Evolutionary conservation across 2,329 filamentous ascomycete genomes (phyloP), one percentile per base, ranked within the genome.

Genomic region (Colletotrichum australisinense): DNA sequence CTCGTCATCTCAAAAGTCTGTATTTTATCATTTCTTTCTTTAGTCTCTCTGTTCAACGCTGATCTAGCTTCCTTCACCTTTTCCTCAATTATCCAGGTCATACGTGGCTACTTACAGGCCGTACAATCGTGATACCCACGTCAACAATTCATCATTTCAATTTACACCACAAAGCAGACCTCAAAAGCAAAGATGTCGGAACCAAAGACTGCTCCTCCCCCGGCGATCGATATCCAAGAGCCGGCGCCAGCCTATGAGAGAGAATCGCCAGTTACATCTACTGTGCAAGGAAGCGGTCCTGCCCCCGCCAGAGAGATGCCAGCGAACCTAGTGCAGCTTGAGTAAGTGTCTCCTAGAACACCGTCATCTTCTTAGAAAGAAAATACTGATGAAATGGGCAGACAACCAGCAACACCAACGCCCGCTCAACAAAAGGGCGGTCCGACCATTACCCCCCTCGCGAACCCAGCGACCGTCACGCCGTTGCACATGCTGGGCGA

Each of bases 401-500:
- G 63, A 30, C 35, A 35, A 24, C 8, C 19, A 11, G 28, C 32
- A 14, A 28, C 42, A 24, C 16, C 64, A 32, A 19, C 35, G 7
- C 22, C 26, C 4, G 26, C 24, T 8, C 26, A n/a, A 19, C 22
- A 60, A 16, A 53, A 67, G 56, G 55, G 38, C 9, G 5, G 46
- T 5, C 64, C 38, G 28, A 59, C 42, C 16, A 9, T 35, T 12
- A 35, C 55, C 2, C 53, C 35, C 0, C 64, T 28, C 38, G 14
- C 30, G 4, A 42, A 52, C 56, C 26, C 63, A 32, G 24, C 30
- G 64, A 57, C 28, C 1, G 64, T 67, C 26, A 67, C 64, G n/a
- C 78, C 79, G 4, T 69, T 81, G 12, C 46, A 79, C 28, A 74
- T 75, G 70, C 78, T 81, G 5, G 65, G 75, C 49, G 73, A 77